A percentile compares a stretch with the other conserved stretches of the same genome.
Evolutionary conservation across 2,329 filamentous ascomycete genomes (phyloP).

Genomic region (Talaromyces amestolkiae): DNA sequence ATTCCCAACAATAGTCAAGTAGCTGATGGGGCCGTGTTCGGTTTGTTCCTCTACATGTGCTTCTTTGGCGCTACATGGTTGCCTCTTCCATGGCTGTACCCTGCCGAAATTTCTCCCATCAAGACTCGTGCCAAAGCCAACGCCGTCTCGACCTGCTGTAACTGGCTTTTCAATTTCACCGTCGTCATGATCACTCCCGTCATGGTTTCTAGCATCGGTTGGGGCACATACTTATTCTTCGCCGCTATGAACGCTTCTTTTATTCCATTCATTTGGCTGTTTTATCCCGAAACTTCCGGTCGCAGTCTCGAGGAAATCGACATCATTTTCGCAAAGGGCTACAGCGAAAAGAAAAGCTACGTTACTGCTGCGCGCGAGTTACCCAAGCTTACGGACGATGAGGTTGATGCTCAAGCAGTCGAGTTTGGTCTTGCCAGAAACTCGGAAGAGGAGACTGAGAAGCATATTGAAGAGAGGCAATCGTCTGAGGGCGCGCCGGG

Average conservation of each 20-base stretch:
- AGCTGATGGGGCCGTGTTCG: constrained; percentile 50
- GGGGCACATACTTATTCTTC: constrained; percentile 48
- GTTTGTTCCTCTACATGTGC: constrained; percentile 67
- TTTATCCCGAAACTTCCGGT: constrained; percentile 53
- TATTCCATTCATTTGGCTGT: constrained; percentile 54
- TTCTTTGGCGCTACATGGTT: constrained; percentile 66
- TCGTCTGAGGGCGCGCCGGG: background rate
- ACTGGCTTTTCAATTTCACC: constrained; percentile 59
- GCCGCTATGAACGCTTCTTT: constrained; percentile 44
- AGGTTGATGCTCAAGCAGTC: constrained; percentile 34
- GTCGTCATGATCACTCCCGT: constrained; percentile 52
- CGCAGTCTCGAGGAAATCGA: constrained; percentile 47
- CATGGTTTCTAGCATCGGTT: constrained; percentile 39
- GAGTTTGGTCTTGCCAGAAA: constrained; percentile 28
- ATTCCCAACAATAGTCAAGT: constrained; percentile 29
- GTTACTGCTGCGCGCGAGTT: constrained; percentile 34
- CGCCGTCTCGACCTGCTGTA: constrained; percentile 53
- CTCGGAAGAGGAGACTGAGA: constrained; percentile 11
- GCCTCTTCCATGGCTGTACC: constrained; percentile 59
- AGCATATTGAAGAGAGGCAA: constrained; percentile 12
- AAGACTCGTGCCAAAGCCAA: constrained; percentile 57
- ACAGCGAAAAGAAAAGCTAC: constrained; percentile 42
- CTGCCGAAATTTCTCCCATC: constrained; percentile 54
- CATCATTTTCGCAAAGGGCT: constrained; percentile 47
- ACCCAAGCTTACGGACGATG: constrained; percentile 35